phyloP scores from a whole-genome alignment of 306 rosid species.

The Vigna mungo region DNA sequence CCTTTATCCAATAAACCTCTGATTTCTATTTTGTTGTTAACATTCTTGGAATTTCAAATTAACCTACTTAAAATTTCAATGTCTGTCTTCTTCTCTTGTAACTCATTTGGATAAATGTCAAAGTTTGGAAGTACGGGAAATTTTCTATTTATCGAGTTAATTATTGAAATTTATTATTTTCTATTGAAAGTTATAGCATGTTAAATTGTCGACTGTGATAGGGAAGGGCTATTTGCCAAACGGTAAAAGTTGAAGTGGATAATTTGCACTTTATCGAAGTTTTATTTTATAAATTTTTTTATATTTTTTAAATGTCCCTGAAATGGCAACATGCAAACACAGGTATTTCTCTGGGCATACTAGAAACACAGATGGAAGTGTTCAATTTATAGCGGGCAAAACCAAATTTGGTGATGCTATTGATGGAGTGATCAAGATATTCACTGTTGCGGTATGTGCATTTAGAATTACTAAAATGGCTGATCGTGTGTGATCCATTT shows the following conservation, averaged over 20 bases:
- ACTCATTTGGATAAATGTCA: not conserved
- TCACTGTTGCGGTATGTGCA: conserved; percentile 82
- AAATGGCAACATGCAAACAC: conserved; percentile 46
- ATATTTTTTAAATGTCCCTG: not conserved
- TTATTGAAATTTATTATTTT: not conserved
- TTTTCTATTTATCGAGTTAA: not conserved
- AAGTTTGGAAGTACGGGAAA: conserved; percentile 4
- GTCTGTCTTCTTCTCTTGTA: conserved; percentile 9
- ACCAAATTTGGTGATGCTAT: conserved; percentile 71
- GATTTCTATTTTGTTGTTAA: not conserved
- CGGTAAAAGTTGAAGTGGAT: conserved; percentile 34
- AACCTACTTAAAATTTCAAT: conserved; percentile 19
- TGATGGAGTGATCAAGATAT: conserved; percentile 79
- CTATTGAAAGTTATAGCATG: conserved; percentile 24
- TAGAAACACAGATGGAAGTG: conserved; percentile 53
- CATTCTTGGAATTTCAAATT: not conserved
- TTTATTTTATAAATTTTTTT: not conserved
- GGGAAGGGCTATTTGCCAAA: not conserved
- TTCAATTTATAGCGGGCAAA: conserved; percentile 65
- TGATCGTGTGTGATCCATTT: conserved; percentile 5
- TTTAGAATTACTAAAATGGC: not conserved
- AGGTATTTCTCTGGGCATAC: conserved; percentile 89
- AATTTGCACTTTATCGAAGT: conserved; percentile 14
- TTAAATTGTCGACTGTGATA: not conserved
- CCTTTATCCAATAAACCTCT: conserved; percentile 6